Evolutionary conservation across 2,329 filamentous ascomycete genomes (phyloP), one percentile per base, ranked within the genome.

Genomic region (Exophiala viscosa): DNA sequence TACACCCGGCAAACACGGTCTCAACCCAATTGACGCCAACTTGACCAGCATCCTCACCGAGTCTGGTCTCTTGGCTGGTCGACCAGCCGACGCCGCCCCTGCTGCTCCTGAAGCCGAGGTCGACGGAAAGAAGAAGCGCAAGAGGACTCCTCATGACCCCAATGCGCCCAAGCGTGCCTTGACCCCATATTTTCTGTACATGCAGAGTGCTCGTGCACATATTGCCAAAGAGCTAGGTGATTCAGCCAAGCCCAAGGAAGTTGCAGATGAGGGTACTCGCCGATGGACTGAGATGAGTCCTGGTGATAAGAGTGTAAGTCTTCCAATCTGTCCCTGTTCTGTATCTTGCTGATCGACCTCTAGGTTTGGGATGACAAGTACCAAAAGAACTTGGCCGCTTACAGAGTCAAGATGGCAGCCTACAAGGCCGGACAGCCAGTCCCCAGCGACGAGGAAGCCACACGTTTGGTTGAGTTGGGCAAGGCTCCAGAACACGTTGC

Each of bases 161-260:
- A 95, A 96, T 70, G 91, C 91, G 5, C 92, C 92, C 55, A 97
- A 96, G 82, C 85, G 91, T 45, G 91, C 92, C 7, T 73, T 96
- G 66, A 97, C 92, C 5, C 90, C 92, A 2, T 96, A 95, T 77
- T 96, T 97, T 77, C 77, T 96, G 56, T 97, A 90, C 76, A 90
- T 95, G 79, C 87, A 95, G 70, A 86, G 87, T 60, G 90, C 90
- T 60, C 87, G 93, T 45, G 81, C 85, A 46, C 86, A 88, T 67
- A 93, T 97, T 62, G 86, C 88, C 52, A 79, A 77, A 32, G 90
- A 95, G 63, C 80, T 95, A 9, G 88, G 87, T 17, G 68, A 82
- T n/a, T 79, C 83, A 54, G 84, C 85, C 6, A 86, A 87, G 69
- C 91, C 92, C 68, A 90, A 90, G 66, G 89, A 91, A 52, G 88